Base-by-base conservation (phyloP, 2,329 filamentous ascomycete genomes). In the Botrytis fabae region DNA sequence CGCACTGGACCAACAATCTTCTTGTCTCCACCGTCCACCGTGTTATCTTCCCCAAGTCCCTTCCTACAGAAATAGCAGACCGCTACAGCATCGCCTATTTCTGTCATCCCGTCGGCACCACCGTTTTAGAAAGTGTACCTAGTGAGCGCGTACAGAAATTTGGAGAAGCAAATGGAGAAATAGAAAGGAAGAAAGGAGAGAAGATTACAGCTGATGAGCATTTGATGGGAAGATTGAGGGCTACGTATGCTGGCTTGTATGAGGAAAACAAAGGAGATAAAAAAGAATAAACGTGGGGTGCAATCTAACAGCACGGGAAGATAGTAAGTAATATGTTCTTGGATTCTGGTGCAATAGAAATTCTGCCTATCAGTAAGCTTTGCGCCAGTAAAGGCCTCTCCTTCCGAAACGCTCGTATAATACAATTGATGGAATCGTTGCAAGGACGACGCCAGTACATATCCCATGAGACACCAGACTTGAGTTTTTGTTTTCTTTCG, bases 1-100 rank as follows among this genome's bases (percentile, higher is more conserved):
- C 90, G 48, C 96, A 97, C 81, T 98, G 95, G 95, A 98, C 96
- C 1, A 92, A 92, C 76, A 94, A 95, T 0, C 83, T 98, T 64
- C 86, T 98, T 75, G 92, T 94, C 78, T 94, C 91, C 77, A 98
- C 95, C 0, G 89, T 98, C 9, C 96, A 98, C 80, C 86, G 95
- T 18, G 96, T 98, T 44, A 90, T 95, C 0, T 96, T 97, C 76
- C 86, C 87, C 2, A 71, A 78, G 81, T 42, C 35, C 8, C 28
- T 38, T 9, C 54, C 65, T 12, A 38, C 48, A 14, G 70, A 72
- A 59, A 72, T 60, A 28, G 32, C 28, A 42, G 84, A 88, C 74
- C 83, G 90, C 65, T 92, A 92, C 78, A 90, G 88, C 16, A 90
- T 92, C 75, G 90, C 87, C 10, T 92, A 88, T 81, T 92, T 92